Percentiles rank a stretch among this genome's conserved stretches.
phyloP scores from a whole-genome alignment of 768 basidiomycete genomes.

The Boletus subparvulus region DNA sequence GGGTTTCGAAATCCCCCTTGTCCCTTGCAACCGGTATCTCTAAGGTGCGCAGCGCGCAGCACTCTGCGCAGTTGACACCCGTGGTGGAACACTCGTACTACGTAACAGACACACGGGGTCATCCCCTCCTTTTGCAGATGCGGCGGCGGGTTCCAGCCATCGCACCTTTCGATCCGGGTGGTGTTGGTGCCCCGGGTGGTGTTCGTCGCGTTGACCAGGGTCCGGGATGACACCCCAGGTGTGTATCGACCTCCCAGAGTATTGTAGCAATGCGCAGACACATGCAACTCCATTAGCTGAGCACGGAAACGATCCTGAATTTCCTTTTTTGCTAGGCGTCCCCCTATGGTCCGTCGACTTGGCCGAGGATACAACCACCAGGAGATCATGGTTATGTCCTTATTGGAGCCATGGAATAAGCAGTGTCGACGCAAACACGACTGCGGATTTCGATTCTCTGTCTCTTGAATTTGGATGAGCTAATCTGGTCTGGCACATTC shows the following conservation, averaged over 20 bases:
- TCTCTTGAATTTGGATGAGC: no score
- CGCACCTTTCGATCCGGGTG: neutral
- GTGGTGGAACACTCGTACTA: neutral
- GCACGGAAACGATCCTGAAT: no score
- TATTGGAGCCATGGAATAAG: neutral
- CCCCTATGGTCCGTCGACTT: no score
- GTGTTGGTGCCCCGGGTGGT: neutral
- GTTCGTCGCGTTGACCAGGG: neutral
- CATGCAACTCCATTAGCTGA: no score
- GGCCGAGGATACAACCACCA: neutral
- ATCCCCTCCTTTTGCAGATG: no score
- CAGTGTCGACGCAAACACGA: neutral
- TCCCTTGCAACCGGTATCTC: neutral
- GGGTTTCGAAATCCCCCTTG: no score
- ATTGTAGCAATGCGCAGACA: no score
- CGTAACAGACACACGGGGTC: neutral
- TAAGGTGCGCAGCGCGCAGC: constrained; percentile 10
- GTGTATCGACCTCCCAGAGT: neutral
- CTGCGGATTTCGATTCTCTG: constrained; percentile 7
- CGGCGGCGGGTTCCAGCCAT: neutral
- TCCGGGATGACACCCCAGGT: no score
- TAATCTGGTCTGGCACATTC: neutral
- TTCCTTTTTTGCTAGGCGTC: no score
- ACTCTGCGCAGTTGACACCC: neutral
- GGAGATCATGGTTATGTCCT: neutral